phyloP scores from a whole-genome alignment of 345 rosid species.

The Gossypium rotundifolium region DNA sequence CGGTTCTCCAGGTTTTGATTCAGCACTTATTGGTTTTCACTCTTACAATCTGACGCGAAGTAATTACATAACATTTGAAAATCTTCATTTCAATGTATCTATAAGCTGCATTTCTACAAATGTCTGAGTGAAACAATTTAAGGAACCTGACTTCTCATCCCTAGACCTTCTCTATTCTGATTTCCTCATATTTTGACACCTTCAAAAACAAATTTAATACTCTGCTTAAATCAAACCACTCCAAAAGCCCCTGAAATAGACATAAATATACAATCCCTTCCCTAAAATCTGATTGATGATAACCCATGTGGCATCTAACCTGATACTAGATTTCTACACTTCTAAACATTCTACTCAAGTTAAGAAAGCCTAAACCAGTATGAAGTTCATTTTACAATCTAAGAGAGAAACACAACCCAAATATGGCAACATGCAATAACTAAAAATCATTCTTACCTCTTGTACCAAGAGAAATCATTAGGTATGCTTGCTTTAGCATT shows the following conservation, averaged over 20 bases:
- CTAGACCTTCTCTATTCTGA: neutral
- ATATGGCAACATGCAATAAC: neutral
- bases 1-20: neutral
- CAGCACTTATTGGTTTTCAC: neutral
- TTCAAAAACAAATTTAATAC: neutral
- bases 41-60: neutral
- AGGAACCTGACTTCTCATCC: neutral
- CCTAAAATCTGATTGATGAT: neutral
- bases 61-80: neutral
- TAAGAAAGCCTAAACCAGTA: neutral
- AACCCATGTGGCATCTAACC: slow-evolving; percentile 1
- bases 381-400: neutral
- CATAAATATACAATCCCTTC: neutral
- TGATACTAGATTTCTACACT: neutral
- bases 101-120: neutral
- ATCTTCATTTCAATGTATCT: neutral
- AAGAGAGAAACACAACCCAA: neutral
- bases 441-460: slow-evolving; percentile 47
- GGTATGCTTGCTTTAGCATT: slow-evolving; percentile 99
- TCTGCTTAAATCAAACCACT: neutral
- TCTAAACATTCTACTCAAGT: neutral
- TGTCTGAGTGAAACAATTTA: neutral
- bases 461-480: slow-evolving; percentile 99
- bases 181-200: neutral
- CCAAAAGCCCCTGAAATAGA: neutral